Evolutionary conservation across 2,329 filamentous ascomycete species (phyloP).

Genomic region (Chalaropsis thielavioides): DNA sequence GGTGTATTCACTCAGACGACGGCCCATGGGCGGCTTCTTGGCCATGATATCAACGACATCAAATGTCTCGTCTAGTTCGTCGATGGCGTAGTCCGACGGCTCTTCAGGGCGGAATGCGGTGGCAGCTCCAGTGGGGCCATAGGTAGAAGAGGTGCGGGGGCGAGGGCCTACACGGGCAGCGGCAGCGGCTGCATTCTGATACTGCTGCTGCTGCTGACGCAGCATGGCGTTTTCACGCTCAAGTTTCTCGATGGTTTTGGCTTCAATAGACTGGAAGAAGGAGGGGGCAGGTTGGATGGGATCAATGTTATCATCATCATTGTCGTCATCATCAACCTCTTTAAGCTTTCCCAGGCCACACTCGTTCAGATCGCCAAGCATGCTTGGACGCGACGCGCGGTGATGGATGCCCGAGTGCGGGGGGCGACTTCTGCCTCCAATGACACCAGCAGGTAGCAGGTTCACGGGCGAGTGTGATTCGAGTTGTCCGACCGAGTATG

Average conservation of each 20-base stretch:
- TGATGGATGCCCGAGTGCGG: conserved; percentile 57
- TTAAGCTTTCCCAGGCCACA: conserved; percentile 54
- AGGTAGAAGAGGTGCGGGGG: conserved; percentile 31
- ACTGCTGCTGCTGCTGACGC: conserved; percentile 39
- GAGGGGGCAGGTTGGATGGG: conserved; percentile 31
- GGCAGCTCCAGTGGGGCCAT: conserved; percentile 39
- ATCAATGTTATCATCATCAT: conserved; percentile 49
- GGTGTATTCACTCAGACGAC: conserved; percentile 45
- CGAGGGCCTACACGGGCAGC: conserved; percentile 21
- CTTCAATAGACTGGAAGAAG: conserved; percentile 38
- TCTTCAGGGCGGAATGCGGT: conserved; percentile 35
- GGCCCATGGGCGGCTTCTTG: conserved; percentile 31
- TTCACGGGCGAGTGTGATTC: conserved; percentile 47
- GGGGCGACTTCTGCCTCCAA: conserved; percentile 37
- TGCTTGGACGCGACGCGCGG: conserved; percentile 63
- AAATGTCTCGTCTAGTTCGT: conserved; percentile 50
- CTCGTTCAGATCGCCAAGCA: conserved; percentile 57
- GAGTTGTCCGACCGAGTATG: conserved; percentile 85
- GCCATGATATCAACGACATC: conserved; percentile 35
- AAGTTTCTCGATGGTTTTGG: conserved; percentile 49
- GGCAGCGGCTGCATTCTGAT: conserved; percentile 30
- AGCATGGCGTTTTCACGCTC: conserved; percentile 49
- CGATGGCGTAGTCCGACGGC: conserved; percentile 52
- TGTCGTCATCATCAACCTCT: conserved; percentile 54
- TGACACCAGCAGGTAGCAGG: conserved; percentile 33